phyloP scores from a whole-genome alignment of 2,329 filamentous ascomycete species.

The Macrophomina pseudophaseolina region DNA sequence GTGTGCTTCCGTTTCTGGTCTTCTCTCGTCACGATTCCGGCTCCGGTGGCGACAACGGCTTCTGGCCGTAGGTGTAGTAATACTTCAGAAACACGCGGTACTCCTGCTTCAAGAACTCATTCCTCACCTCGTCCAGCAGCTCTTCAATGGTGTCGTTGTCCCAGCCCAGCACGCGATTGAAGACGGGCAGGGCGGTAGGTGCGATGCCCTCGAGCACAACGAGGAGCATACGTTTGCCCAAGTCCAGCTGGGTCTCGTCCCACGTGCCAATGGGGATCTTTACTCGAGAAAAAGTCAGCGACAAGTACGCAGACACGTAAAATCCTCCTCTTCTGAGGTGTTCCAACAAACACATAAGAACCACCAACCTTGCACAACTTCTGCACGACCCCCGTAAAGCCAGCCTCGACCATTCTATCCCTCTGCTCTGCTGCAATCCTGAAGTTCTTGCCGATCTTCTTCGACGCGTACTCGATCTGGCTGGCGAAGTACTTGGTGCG shows the following conservation, averaged over 20 bases:
- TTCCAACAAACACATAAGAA: neutral
- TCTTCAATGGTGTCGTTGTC: slow-evolving; percentile 4
- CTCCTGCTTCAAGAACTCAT: slow-evolving; percentile 11
- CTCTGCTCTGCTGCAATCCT: slow-evolving; percentile 25
- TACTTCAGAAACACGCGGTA: slow-evolving; percentile 7
- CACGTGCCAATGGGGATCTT: slow-evolving; percentile 16
- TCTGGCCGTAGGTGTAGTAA: slow-evolving; percentile 18
- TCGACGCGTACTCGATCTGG: slow-evolving; percentile 18
- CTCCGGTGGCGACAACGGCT: neutral
- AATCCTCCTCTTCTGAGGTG: neutral
- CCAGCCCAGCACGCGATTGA: slow-evolving; percentile 9
- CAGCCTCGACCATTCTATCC: slow-evolving; percentile 33
- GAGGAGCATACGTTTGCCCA: slow-evolving; percentile 18
- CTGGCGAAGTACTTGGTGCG: slow-evolving; percentile 9
- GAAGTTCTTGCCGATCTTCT: slow-evolving; percentile 21
- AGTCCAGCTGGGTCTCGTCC: slow-evolving; percentile 8
- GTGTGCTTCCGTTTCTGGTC: neutral
- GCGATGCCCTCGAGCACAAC: slow-evolving; percentile 18
- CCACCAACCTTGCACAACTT: slow-evolving; percentile 39
- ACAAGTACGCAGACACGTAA: neutral
- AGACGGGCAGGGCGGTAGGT: neutral
- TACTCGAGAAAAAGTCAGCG: neutral
- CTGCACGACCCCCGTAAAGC: slow-evolving; percentile 42
- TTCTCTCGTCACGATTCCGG: neutral
- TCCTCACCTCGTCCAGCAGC: slow-evolving; percentile 16